Conservation (phyloP, 129 eudicot species). For the Helianthus tuberosus region DNA sequence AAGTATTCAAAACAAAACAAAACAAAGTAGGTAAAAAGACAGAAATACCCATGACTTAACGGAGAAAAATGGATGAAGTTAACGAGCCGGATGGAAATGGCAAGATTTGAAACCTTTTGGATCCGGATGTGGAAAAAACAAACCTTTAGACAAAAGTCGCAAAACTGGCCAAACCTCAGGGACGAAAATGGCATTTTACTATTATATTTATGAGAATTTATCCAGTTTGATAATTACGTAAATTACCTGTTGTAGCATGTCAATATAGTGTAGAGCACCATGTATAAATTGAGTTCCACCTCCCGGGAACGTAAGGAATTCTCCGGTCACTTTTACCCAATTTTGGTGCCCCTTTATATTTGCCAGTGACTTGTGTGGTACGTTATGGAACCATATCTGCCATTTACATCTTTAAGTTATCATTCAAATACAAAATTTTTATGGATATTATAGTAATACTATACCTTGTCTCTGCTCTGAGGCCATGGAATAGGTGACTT, state of each 20-base stretch:
- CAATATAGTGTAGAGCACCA: conserved; percentile 80
- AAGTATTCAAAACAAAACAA: too few relatives aligned
- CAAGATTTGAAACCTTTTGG: too few relatives aligned
- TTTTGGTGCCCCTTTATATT: conserved; percentile 57
- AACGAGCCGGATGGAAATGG: too few relatives aligned
- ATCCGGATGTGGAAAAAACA: too few relatives aligned
- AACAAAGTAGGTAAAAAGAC: too few relatives aligned
- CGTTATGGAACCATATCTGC: conserved; percentile 53
- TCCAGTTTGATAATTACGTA: neutral
- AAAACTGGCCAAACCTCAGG: too few relatives aligned
- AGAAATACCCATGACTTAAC: too few relatives aligned
- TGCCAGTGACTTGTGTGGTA: conserved; percentile 48
- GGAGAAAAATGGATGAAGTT: too few relatives aligned
- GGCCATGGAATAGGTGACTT: conserved; percentile 68
- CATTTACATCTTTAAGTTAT: conserved; percentile 25
- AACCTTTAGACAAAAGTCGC: too few relatives aligned
- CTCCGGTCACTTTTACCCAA: conserved; percentile 51
- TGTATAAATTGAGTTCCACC: conserved; percentile 82
- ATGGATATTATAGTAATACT: conserved; percentile 1
- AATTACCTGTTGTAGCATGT: conserved; percentile 67
- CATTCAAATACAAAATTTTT: conserved; percentile 17
- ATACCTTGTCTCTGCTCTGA: conserved; percentile 77
- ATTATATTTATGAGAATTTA: neutral
- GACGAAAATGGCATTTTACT: too few relatives aligned
- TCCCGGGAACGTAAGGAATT: conserved; percentile 56